Evolutionary conservation across 768 basidiomycete species (phyloP), one percentile per base, ranked within the genome.

Genomic region (Termitomyces sp.): DNA sequence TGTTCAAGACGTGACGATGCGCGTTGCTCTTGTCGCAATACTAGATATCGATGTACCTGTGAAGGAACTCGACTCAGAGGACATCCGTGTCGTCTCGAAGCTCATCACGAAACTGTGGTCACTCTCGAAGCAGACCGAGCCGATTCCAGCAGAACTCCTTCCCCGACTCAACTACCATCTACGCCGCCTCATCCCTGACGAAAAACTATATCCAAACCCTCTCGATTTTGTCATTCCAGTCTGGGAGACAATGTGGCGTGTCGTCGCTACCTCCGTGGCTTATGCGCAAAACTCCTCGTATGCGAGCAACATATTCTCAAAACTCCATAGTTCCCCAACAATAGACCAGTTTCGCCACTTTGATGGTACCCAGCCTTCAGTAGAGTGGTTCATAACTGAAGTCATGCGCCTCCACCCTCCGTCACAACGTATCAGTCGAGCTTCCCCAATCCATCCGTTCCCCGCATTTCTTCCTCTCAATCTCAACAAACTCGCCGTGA

Each of bases 181-280:
- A n/a, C 68, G 71, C 1, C 64, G 57, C 2, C 77, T 85, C 61
- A 60, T 85, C 24, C 74, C 78, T 0, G 68, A 75, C 28, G 53
- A 44, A 3, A 62, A 66, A 1, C 58, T 22, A 6, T 73, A 70
- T 49, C 69, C 70, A 0, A 73, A 78, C 42, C 78, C 80, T 0
- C 67, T 86, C 16, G 75, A 85, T 51, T 75, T 75, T 55, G 73
- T 87, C 57, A 75, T 86, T 42, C 84, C 85, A 0, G 70, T 80
- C 0, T 87, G 82, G 73, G 86, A 87, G 63, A 81, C 80, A 0
- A 68, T 85, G 45, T 86, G 86, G 86, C 77, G 84, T 16, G 76
- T 86, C 16, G 72, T 83, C 52, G 84, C 84, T 1, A 69, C 70
- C 6, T 64, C 71, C 0, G 64, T 80, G 0, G 76, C 79, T 1